Percentiles rank a stretch among this genome's conserved stretches.
These are phyloP conservation scores for Limnomonas spitsbergensis DNA, from an alignment of 139 green algal genomes.

Conservation along the genomic window DNA sequence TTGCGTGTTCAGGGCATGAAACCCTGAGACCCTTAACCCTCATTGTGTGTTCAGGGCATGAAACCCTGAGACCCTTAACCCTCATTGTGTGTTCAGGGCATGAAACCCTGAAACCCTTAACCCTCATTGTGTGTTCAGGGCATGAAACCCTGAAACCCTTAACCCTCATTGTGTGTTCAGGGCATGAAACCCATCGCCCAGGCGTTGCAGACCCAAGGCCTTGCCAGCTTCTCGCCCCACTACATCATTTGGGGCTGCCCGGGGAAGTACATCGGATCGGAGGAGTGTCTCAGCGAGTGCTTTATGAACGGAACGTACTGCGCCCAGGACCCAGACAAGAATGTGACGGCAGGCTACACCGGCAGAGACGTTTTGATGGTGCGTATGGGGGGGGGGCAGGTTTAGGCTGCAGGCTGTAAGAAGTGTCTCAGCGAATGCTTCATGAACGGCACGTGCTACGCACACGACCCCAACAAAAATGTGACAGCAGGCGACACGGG, in stretches of 20 bases:
- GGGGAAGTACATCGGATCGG: not conserved
- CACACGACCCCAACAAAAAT: slow-evolving; percentile 73
- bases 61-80: too few species aligned
- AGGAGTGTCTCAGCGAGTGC: slow-evolving; percentile 60
- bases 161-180: slow-evolving; percentile 1
- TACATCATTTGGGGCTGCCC: slow-evolving; percentile 78
- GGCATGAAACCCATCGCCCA: slow-evolving; percentile 30
- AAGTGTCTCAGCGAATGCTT: slow-evolving; percentile 72
- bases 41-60: too few species aligned
- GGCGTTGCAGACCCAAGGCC: slow-evolving; percentile 15
- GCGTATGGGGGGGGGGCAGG: not conserved
- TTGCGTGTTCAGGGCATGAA: too few species aligned
- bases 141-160: too few species aligned
- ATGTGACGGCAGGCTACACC: slow-evolving; percentile 56
- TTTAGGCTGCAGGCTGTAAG: too few species aligned
- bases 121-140: too few species aligned
- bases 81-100: too few species aligned
- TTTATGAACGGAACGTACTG: slow-evolving; percentile 84
- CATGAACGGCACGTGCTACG: slow-evolving; percentile 76
- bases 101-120: too few species aligned
- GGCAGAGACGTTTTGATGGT: slow-evolving; percentile 70
- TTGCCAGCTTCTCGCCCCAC: slow-evolving; percentile 74
- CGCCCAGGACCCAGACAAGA: slow-evolving; percentile 71
- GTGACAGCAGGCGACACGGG: slow-evolving; percentile 59
- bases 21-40: too few species aligned